Base-by-base conservation (phyloP, 2,329 filamentous ascomycete genomes). In the Fusarium sarcochroum region DNA sequence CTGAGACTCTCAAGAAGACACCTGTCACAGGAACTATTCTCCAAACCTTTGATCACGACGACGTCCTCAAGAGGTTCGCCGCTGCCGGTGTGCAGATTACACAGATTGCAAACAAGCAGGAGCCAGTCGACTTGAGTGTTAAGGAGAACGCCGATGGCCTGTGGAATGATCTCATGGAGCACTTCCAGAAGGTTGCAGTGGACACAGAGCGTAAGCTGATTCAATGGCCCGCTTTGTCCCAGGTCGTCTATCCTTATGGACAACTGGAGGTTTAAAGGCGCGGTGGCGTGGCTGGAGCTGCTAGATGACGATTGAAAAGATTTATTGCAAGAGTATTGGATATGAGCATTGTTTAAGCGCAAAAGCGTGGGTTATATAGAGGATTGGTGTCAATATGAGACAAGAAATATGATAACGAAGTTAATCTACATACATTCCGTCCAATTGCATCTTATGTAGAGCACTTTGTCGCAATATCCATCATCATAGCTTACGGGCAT, bases 91-190 rank as follows among this genome's bases (percentile, higher is more conserved):
- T 60, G 7, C 65, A 69, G 11, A 68, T 68, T 1, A 49, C 34
- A 0, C 65, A 68, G 41, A 68, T 68, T 4, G 65, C 60, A 20
- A 66, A 66, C 3, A 17, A 65, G 2, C 13, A 56, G 3, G 65
- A 46, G 27, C 65, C 54, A 4, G 46, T 53, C 2, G 65, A 68
- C 7, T 9, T 68, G 18, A 69, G 65, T 7, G 42, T 61, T 11
- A 46, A 69, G 17, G 60, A 68, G 42, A 68, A 68, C 5, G 25
- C 50, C 2, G 65, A 68, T 23, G 7, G 55, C 4, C 14, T 68
- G 11, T 69, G 49, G 65, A 59, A 66, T 15, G 49, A 66, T 10
- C 15, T 51, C 10, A 13, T 52, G 46, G 17, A 61, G 50, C 48
- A 69, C 13, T 35, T 56, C 17, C 49, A 69, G 23, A 45, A 55